Base-by-base conservation (phyloP, 1,139 yeast species). In the Zygoascus meyerae region DNA sequence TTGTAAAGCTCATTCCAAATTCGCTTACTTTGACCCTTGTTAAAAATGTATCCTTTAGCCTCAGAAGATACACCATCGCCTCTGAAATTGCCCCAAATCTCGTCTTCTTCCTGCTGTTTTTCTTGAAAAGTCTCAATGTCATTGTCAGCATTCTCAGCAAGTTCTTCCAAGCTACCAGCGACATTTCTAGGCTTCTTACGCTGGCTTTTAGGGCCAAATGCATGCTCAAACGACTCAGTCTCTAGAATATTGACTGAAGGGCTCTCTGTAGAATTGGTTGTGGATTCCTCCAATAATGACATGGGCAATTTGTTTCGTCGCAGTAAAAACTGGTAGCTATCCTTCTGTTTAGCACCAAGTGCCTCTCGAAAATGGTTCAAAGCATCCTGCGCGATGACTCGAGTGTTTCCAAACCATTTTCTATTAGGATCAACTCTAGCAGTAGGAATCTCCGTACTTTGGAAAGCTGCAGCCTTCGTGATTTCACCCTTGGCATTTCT, bases 1-100 rank as follows among this genome's bases (percentile, higher is more conserved):
- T 92, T 92, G 69, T 92, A 92, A 52, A 92, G 75, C 66, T 92
- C 98, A 67, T 92, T 92, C 98, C 98, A 92, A 60, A 92, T 92
- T 72, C 98, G 85, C 70, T 92, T 92, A 46, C 97, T 89, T 70
- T 92, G 97, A 60, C 98, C 98, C 66, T 92, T 92, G 63, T 83
- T 83, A 74, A 92, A 92, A 68, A 92, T 89, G 51, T 94, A 92
- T 67, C 92, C 98, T 64, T 87, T 87, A 31, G 97, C 95, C 59
- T 86, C 94, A 57, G 83, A 83, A 5, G 94, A 77, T 75, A 83
- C 86, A 58, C 89, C 94, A 54, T 80, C 80, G 47, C 62, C 58
- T 11, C 34, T 28, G 12, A 42, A 31, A 29, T 42, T 42, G 40
- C 44, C 44, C 37, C 34, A 42, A 58, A 78, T 73, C 50, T 77